phyloP scores from a whole-genome alignment of 805 yeast genomes.

The Saturnispora kantuleensis region DNA sequence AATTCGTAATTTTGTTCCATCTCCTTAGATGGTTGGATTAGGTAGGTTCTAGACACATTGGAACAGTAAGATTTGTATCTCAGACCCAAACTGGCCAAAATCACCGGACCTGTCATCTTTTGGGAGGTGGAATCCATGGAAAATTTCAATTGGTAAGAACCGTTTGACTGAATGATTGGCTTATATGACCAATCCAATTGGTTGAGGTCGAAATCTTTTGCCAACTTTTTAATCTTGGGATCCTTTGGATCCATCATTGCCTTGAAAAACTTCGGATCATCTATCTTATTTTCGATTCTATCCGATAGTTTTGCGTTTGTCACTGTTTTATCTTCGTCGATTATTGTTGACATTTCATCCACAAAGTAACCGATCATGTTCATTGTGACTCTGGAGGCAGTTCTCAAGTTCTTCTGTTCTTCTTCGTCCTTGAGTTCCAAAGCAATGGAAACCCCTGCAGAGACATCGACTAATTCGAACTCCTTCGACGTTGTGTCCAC shows the following conservation, averaged over 20 bases:
- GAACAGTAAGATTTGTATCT: conserved; percentile 87
- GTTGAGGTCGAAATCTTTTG: conserved; percentile 63
- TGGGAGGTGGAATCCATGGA: conserved; percentile 68
- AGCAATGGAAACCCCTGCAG: conserved; percentile 42
- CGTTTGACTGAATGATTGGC: conserved; percentile 86
- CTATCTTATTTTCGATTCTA: conserved; percentile 71
- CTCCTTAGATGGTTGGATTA: conserved; percentile 78
- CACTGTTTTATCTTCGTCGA: conserved; percentile 77
- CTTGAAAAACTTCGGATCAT: conserved; percentile 60
- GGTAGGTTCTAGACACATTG: conserved; percentile 75
- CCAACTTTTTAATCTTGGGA: conserved; percentile 37
- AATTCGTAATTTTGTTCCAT: conserved; percentile 75
- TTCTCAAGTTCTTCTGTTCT: conserved; percentile 54
- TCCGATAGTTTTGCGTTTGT: conserved; percentile 67
- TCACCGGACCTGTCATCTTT: conserved; percentile 65
- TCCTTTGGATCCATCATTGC: conserved; percentile 34
- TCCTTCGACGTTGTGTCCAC: conserved; percentile 23
- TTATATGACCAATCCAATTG: conserved; percentile 88
- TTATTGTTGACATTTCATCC: conserved; percentile 76
- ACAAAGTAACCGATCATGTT: conserved; percentile 75
- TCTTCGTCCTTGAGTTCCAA: conserved; percentile 72
- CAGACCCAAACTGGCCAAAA: conserved; percentile 73
- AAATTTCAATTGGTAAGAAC: conserved; percentile 72
- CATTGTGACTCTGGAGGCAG: conserved; percentile 69
- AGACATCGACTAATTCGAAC: conserved; percentile 42